Evolutionary conservation across 495 filamentous ascomycete species (phyloP), one percentile per base, ranked within the genome.

Genomic region (Aspergillus affinis): DNA sequence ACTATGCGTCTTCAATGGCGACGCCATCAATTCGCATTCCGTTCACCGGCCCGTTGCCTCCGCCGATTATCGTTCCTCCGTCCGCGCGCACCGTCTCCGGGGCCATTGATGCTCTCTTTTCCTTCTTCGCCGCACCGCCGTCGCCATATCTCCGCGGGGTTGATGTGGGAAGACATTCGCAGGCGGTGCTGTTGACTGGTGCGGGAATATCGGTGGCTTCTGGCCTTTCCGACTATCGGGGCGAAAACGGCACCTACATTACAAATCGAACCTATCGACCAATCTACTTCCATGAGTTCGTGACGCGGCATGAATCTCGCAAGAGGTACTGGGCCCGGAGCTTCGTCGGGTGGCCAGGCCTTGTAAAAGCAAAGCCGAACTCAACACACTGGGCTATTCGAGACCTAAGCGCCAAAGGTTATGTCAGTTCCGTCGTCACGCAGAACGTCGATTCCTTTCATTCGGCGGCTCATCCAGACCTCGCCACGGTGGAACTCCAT

Each of bases 401-500:
- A 45, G 77, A 85, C 57, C 73, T 98, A 48, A 87, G 86, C 8
- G 70, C 82, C 21, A 80, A 91, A 67, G 93, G 91, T 0, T 69
- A 91, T 52, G 74, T 96, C 13, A 84, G 82, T 53, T 85, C 78
- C 29, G 90, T 97, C 29, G 85, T 98, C 62, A 98, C 94, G 47
- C 94, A 98, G 70, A 97, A 98, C 69, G 93, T 97, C 23, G 94
- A 98, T 72, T 96, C 92, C 6, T 94, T 97, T 70, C 93, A 98
- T 73, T 78, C 85, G 1, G 71, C 74, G 29, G 86, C 90, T 7
- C 93, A 97, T 72, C 90, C 93, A 4, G 68, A 82, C 2, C 72
- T 93, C 13, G 79, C 83, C 6, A 94, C 90, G 6, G 72, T 93
- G 17, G 94, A 98, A 72, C 79, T 98, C 48, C 94, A 98, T 72